A percentile compares a stretch with the other conserved stretches of the same genome.
Evolutionary conservation across 805 yeast species (phyloP).

Genomic region (Candida chauliodis): DNA sequence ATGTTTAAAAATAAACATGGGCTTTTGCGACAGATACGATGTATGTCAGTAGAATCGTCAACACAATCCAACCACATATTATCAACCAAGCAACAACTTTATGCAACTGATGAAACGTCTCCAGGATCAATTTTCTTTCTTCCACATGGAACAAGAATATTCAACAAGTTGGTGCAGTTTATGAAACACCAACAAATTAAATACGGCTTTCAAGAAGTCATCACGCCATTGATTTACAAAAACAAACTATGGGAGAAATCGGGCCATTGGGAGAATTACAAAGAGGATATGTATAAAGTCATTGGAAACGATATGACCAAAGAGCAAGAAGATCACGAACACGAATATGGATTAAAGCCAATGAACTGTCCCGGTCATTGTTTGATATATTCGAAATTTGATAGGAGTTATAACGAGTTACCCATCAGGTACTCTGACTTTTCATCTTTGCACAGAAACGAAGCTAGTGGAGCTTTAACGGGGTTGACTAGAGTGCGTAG

Average conservation of each 20-base stretch:
- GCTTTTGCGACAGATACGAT: background rate
- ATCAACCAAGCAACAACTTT: slow-evolving; percentile 69
- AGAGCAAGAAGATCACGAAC: slow-evolving; percentile 18
- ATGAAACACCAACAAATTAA: slow-evolving; percentile 81
- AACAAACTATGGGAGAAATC: slow-evolving; percentile 82
- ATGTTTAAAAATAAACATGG: background rate
- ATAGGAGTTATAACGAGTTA: slow-evolving; percentile 78
- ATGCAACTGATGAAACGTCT: slow-evolving; percentile 72
- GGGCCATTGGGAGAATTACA: slow-evolving; percentile 95
- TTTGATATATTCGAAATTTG: slow-evolving; percentile 67
- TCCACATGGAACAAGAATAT: slow-evolving; percentile 87
- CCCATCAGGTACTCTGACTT: slow-evolving; percentile 87
- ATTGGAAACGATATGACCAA: slow-evolving; percentile 48
- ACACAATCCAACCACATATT: slow-evolving; percentile 41
- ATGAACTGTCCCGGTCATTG: slow-evolving; percentile 98
- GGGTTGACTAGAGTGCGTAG: slow-evolving; percentile 92
- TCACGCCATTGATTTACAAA: slow-evolving; percentile 86
- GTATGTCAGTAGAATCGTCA: slow-evolving; percentile 18
- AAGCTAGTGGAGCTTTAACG: slow-evolving; percentile 87
- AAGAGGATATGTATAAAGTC: slow-evolving; percentile 91
- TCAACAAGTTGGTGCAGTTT: slow-evolving; percentile 72
- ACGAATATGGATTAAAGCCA: slow-evolving; percentile 80
- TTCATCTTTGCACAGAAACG: slow-evolving; percentile 90
- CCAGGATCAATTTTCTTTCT: slow-evolving; percentile 92
- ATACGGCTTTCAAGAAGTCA: slow-evolving; percentile 87